Base-by-base conservation (phyloP, 179 eudicot species). In the Amaranthus tricolor region DNA sequence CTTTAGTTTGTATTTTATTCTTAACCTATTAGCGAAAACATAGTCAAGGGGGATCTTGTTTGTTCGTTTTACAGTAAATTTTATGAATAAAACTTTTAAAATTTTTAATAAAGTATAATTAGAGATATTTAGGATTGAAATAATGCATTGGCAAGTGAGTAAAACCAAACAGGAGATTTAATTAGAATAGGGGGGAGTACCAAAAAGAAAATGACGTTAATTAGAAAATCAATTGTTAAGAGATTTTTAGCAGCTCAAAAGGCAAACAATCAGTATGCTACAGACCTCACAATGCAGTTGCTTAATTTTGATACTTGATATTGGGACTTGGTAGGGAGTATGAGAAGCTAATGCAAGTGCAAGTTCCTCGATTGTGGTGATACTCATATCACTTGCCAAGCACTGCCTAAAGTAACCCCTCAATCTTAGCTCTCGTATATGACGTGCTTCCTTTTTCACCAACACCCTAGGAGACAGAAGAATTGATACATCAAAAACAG, bases 391-490 rank as follows among this genome's bases (percentile, higher is more conserved):
- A 82, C 84, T 78, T 4, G 90, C 84, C 72, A 94, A 86, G 78
- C 96, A 94, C 77, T 90, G 97, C 82, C 94, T 92, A 78, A 92
- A 94, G 79, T 92, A 94, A 73, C 92, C 92, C 83, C 83, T 89
- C 68, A 92, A 74, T 62, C 90, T 88, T 40, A 84, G 70, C 61
- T 92, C 98, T 68, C 96, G 85, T 52, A 84, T 76, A 77, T 82
- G 88, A 63, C 77, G 91, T 74, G 97, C 89, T 86, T 90, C 94
- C 81, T 92, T 92, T 60, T 75, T 88, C 69, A 88, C 85, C 76
- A 84, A 77, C 48, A 90, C 76, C 88, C 98, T 94, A 75, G 59
- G 78, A 85, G 68, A 55, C 64, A 73, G 55, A 43, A 40, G 17
- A 69, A 53, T 16, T 24, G 77, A 60, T 52, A 12, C 20, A 57